phyloP scores from a whole-genome alignment of 2,329 filamentous ascomycete genomes.

The Fusarium hainanense region DNA sequence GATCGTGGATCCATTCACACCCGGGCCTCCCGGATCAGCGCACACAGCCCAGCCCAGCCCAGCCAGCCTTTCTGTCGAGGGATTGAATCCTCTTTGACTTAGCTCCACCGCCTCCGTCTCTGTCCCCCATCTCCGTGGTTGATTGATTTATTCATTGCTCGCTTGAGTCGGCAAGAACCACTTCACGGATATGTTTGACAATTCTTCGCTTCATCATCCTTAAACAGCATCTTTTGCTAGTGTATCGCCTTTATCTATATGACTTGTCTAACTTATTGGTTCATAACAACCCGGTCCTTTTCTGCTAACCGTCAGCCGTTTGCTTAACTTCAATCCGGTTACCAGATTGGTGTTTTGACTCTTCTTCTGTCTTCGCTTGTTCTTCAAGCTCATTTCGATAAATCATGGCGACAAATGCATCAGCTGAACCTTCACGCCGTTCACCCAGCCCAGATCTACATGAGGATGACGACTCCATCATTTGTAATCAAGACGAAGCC shows the following conservation, averaged over 20 bases:
- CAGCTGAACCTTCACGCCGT: slow-evolving; percentile 10
- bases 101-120: slow-evolving; percentile 38
- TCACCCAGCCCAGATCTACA: slow-evolving; percentile 12
- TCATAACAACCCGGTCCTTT: slow-evolving; percentile 18
- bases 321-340: slow-evolving; percentile 1
- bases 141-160: slow-evolving; percentile 5
- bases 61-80: slow-evolving; percentile 5
- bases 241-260: slow-evolving; percentile 1
- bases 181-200: slow-evolving; percentile 23
- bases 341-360: background rate
- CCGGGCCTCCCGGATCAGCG: slow-evolving; percentile 43
- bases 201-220: slow-evolving; percentile 17
- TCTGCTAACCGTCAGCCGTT: background rate
- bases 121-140: slow-evolving; percentile 4
- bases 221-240: slow-evolving; percentile 17
- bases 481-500: slow-evolving; percentile 64
- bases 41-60: slow-evolving; percentile 26
- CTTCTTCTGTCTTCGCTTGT: background rate
- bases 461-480: slow-evolving; percentile 42
- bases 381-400: background rate
- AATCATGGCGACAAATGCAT: slow-evolving; percentile 25
- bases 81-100: slow-evolving; percentile 20
- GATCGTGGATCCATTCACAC: slow-evolving; percentile 39
- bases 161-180: slow-evolving; percentile 23
- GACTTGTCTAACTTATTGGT: background rate